Conservation (phyloP, 2,329 filamentous ascomycete species). For the Aspergillus fischeri region DNA sequence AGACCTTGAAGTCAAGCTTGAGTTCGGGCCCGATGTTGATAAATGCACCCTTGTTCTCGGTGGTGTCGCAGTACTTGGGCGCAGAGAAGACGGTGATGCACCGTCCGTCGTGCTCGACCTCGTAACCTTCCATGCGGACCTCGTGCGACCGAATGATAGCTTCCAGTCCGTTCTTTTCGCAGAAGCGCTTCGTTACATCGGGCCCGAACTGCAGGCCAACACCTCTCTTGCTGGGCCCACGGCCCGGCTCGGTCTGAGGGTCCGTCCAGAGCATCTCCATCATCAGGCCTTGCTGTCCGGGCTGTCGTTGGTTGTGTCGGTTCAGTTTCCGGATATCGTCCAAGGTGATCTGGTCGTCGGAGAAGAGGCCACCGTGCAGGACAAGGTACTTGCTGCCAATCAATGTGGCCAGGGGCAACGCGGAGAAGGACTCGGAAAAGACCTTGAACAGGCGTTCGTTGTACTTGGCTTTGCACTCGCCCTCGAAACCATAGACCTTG, state of each 20-base stretch:
- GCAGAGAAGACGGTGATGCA: slow-evolving; percentile 99
- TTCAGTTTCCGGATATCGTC: slow-evolving; percentile 93
- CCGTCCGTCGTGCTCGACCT: slow-evolving; percentile 90
- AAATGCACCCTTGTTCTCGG: slow-evolving; percentile 96
- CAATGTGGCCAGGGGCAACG: slow-evolving; percentile 83
- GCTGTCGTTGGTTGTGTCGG: slow-evolving; percentile 84
- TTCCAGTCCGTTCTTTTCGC: slow-evolving; percentile 89
- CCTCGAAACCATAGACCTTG: slow-evolving; percentile 95
- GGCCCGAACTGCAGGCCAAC: slow-evolving; percentile 96
- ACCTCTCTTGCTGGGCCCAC: slow-evolving; percentile 92
- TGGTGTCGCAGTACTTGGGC: slow-evolving; percentile 95
- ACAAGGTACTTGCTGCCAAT: slow-evolving; percentile 89
- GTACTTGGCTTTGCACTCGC: slow-evolving; percentile 97
- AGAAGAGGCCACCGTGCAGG: slow-evolving; percentile 92
- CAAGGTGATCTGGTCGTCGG: slow-evolving; percentile 82
- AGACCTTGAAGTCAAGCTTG: slow-evolving; percentile 87
- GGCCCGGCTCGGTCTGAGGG: slow-evolving; percentile 77
- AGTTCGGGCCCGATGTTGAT: slow-evolving; percentile 94
- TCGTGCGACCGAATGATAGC: slow-evolving; percentile 97
- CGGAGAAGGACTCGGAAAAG: slow-evolving; percentile 97
- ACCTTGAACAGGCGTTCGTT: slow-evolving; percentile 94
- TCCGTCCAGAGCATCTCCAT: slow-evolving; percentile 99
- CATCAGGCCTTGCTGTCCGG: slow-evolving; percentile 91
- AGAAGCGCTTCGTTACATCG: slow-evolving; percentile 93
- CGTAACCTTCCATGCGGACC: slow-evolving; percentile 98